Base-by-base conservation (phyloP, 2,329 filamentous ascomycete genomes). In the Zarea fungicola region DNA sequence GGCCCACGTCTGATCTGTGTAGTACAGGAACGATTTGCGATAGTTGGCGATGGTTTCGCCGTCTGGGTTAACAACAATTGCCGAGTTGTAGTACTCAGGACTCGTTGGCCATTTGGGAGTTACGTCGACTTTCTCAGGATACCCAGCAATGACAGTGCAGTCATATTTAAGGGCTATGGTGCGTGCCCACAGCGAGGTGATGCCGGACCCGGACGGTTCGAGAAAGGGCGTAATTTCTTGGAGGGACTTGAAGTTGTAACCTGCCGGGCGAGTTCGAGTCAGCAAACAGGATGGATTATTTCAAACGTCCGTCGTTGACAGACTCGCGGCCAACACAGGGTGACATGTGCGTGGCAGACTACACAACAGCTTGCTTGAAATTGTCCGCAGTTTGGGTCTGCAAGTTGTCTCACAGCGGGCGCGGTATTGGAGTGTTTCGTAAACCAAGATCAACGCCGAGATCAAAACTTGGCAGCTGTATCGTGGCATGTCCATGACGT, bases 231-330 rank as follows among this genome's bases (percentile, higher is more conserved):
- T 65, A 36, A 92, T 89, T 2, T 88, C 75, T 26, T 77, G 69
- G 3, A 88, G 63, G 0, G 83, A 85, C 36, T 78, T 76, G 69
- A 91, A 92, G 62, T 90, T 90, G 70, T 91, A 93, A 23, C 88
- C 85, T n/a, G n/a, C n/a, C n/a, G n/a, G n/a, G n/a, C n/a, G n/a
- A n/a, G n/a, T n/a, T n/a, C n/a, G n/a, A n/a, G n/a, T n/a, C n/a
- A n/a, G n/a, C n/a, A n/a, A n/a, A n/a, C n/a, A n/a, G n/a, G n/a
- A n/a, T n/a, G n/a, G n/a, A n/a, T n/a, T n/a, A n/a, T n/a, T n/a
- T n/a, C n/a, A n/a, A n/a, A n/a, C n/a, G n/a, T n/a, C n/a, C n/a
- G n/a, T n/a, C n/a, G n/a, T n/a, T n/a, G n/a, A n/a, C n/a, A n/a
- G n/a, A n/a, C n/a, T n/a, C n/a, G n/a, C n/a, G n/a, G n/a, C n/a